These are phyloP conservation scores for Bipolaris victoriae DNA, from an alignment of 2,329 filamentous ascomycete species.

Conservation along the genomic window DNA sequence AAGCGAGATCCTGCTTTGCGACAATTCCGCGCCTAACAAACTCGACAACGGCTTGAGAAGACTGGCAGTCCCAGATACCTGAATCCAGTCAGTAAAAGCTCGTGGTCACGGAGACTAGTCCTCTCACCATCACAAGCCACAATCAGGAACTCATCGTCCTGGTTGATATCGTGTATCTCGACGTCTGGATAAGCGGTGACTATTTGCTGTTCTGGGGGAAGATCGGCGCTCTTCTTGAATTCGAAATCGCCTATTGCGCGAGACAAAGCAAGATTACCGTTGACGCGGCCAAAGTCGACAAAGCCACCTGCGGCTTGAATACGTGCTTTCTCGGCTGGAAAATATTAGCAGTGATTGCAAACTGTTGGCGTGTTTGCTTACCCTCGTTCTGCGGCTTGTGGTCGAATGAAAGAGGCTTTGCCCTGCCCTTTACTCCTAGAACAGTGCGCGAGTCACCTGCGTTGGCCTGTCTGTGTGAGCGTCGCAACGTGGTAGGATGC, in stretches of 20 bases:
- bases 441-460: conserved; percentile 96
- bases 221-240: conserved; percentile 98
- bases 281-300: conserved; percentile 97
- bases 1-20: conserved; percentile 90
- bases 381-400: conserved; percentile 99
- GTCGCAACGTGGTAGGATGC: not conserved
- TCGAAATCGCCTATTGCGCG: conserved; percentile 98
- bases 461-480: conserved; percentile 72
- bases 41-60: conserved; percentile 94
- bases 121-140: conserved; percentile 53
- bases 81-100: conserved; percentile 21
- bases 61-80: conserved; percentile 99
- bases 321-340: conserved; percentile 88
- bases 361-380: conserved; percentile 45
- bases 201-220: conserved; percentile 97
- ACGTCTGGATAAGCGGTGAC: conserved; percentile 97
- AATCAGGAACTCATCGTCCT: conserved; percentile 85
- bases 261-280: conserved; percentile 95
- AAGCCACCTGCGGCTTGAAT: conserved; percentile 96
- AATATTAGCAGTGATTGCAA: conserved; percentile 21
- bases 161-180: conserved; percentile 83
- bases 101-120: not conserved
- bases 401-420: conserved; percentile 97
- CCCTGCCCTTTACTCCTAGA: conserved; percentile 92
- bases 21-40: conserved; percentile 96